These are phyloP conservation scores for Anaeramoeba ignava DNA, from an alignment of 78 protist genomes.

Conservation along the genomic window DNA sequence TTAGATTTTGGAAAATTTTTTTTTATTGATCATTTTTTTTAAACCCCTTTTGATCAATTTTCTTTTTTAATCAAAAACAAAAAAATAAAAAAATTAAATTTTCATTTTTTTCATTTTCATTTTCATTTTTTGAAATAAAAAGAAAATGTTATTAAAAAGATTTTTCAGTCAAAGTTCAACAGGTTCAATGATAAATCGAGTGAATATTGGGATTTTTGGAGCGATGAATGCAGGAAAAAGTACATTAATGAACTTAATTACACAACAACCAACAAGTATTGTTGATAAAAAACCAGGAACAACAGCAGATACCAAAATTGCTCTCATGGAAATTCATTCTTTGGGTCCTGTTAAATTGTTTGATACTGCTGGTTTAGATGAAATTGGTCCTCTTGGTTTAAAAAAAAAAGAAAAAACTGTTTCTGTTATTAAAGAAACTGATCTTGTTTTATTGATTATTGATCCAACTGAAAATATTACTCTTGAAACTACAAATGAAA, in stretches of 20 bases:
- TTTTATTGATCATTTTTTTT: no score
- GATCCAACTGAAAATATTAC: background rate
- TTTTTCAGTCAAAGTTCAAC: background rate
- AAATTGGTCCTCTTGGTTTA: background rate
- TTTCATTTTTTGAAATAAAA: no score
- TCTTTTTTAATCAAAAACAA: no score
- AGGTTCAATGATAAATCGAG: background rate
- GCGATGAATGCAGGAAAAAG: conserved; percentile 2
- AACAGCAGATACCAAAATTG: background rate
- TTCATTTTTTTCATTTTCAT: no score
- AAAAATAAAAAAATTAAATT: no score
- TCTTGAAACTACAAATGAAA: background rate
- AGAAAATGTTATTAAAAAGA: no score
- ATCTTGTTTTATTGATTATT: background rate
- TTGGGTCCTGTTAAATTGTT: background rate
- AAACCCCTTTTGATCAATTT: no score
- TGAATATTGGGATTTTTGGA: background rate
- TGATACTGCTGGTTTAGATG: background rate
- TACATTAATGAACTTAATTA: background rate
- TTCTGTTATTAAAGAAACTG: background rate
- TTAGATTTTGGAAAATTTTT: no score
- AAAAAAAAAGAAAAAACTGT: background rate
- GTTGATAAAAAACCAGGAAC: background rate
- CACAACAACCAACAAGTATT: background rate
- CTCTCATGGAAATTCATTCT: background rate